Conservation (phyloP, 2,329 filamentous ascomycete species). For the Davidsoniella eucalypti region DNA sequence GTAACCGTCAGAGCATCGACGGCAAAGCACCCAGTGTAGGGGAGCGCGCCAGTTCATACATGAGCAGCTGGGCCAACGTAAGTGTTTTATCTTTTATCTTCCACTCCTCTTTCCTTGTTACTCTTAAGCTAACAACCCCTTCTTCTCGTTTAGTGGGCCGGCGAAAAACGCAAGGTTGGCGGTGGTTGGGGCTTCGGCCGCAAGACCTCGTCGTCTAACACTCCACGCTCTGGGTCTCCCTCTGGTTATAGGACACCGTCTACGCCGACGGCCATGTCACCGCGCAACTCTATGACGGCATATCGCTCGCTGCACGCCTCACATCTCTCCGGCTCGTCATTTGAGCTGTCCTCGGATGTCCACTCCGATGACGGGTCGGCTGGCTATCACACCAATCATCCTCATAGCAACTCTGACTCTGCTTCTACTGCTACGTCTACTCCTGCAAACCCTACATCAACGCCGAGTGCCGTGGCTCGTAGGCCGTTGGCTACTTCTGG, state of each 20-base stretch:
- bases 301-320: conserved; percentile 10
- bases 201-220: conserved; percentile 20
- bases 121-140: not conserved
- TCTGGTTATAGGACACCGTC: conserved; percentile 18
- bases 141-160: conserved; percentile 34
- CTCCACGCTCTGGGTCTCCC: conserved; percentile 19
- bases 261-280: conserved; percentile 17
- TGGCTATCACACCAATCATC: not conserved
- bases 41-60: conserved; percentile 42
- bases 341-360: conserved; percentile 9
- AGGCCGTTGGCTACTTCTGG: too few relatives aligned
- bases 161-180: conserved; percentile 54
- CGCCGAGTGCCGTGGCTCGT: not conserved
- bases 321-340: conserved; percentile 9
- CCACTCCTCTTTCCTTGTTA: not conserved
- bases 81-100: not conserved
- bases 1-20: conserved; percentile 9
- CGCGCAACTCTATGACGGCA: conserved; percentile 3
- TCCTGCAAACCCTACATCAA: not conserved
- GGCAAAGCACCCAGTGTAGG: conserved; percentile 5
- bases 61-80: conserved; percentile 48
- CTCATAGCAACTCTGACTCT: not conserved
- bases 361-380: conserved; percentile 9
- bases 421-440: not conserved
- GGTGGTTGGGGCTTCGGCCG: conserved; percentile 27